Percentiles rank a stretch among this genome's conserved stretches.
Evolutionary conservation across 78 protist species (phyloP).

Genomic region (Dictyostelium citrinum): DNA sequence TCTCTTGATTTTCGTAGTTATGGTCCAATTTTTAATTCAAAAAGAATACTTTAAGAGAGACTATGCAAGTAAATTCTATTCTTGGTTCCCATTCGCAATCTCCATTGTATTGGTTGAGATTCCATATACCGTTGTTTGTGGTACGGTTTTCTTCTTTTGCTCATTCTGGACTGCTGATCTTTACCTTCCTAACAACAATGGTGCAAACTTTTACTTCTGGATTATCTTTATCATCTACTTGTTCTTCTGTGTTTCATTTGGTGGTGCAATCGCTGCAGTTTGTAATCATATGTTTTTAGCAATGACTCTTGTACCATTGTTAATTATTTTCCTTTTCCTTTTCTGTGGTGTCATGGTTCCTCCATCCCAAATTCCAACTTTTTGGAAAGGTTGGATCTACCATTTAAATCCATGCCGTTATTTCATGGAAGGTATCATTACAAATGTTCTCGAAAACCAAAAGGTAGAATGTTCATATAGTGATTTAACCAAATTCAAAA

Average conservation of each 20-base stretch:
- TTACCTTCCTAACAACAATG: neutral
- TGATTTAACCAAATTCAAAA: conserved; percentile 13
- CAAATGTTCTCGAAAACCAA: neutral
- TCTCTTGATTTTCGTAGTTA: conserved; percentile 24
- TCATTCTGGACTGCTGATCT: conserved; percentile 67
- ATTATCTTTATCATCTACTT: conserved; percentile 36
- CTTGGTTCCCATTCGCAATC: conserved; percentile 76
- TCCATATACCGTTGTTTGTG: conserved; percentile 38
- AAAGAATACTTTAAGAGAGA: conserved; percentile 59
- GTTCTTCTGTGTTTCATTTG: conserved; percentile 61
- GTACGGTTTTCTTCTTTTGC: conserved; percentile 46
- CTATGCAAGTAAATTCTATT: conserved; percentile 59
- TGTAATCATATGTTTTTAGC: conserved; percentile 58
- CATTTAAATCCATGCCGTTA: neutral
- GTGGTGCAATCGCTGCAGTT: conserved; percentile 68
- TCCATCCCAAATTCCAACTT: conserved; percentile 14
- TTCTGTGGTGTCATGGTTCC: conserved; percentile 73
- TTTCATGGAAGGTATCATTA: conserved; percentile 47
- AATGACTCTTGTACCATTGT: conserved; percentile 51
- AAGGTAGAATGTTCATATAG: conserved; percentile 3
- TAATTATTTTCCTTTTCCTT: conserved; percentile 69
- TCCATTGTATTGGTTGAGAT: conserved; percentile 59
- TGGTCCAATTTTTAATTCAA: conserved; percentile 68
- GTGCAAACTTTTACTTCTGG: conserved; percentile 65
- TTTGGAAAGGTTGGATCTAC: conserved; percentile 56